phyloP scores from a whole-genome alignment of 352 stramenopile genomes.

The Globisporangium echinulatum region DNA sequence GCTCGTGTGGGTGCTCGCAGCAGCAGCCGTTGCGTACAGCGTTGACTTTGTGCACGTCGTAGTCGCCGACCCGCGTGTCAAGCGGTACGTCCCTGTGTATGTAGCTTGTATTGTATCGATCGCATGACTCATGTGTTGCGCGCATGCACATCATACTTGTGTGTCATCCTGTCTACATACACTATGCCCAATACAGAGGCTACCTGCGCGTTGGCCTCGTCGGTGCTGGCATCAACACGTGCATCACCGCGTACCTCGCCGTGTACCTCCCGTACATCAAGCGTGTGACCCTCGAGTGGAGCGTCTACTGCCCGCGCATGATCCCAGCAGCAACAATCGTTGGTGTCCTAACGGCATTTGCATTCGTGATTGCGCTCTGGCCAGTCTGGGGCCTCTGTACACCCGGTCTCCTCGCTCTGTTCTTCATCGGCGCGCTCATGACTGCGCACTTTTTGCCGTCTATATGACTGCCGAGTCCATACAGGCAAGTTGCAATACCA shows the following conservation, averaged over 20 bases:
- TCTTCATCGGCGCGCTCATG: constrained; percentile 91
- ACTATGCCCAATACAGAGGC: constrained; percentile 48
- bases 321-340: constrained; percentile 82
- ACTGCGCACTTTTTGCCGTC: constrained; percentile 90
- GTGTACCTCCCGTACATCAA: constrained; percentile 86
- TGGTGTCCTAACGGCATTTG: constrained; percentile 53
- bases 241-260: constrained; percentile 83
- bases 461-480: no score
- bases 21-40: constrained; percentile 43
- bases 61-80: constrained; percentile 50
- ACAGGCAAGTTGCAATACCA: no score
- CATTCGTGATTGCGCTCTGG: constrained; percentile 87
- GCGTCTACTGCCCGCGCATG: constrained; percentile 90
- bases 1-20: constrained; percentile 60
- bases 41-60: constrained; percentile 72
- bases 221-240: constrained; percentile 76
- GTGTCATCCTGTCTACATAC: neutral
- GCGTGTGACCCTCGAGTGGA: constrained; percentile 80
- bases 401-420: constrained; percentile 82
- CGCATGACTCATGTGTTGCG: no score
- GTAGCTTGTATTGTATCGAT: no score
- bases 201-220: constrained; percentile 78
- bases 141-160: no score
- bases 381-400: constrained; percentile 90
- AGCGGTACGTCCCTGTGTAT: no score